Evolutionary conservation across 176 grass and related monocot genomes (phyloP).

Genomic region (Carex littledalei): DNA sequence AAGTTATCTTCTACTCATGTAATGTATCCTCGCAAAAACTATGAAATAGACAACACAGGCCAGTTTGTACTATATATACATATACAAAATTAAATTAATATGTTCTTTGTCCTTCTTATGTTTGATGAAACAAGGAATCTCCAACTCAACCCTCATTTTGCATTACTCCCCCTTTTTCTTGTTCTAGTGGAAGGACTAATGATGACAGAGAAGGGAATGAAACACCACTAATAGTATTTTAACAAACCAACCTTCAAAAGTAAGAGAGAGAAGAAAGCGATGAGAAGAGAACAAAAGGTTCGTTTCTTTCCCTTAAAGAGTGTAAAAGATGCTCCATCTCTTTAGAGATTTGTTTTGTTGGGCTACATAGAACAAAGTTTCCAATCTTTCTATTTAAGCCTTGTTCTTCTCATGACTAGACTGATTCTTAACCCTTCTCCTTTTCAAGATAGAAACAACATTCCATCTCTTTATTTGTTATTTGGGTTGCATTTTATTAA

Average conservation of each 20-base stretch:
- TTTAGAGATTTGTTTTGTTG: conserved; percentile 25
- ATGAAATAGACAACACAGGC: background rate
- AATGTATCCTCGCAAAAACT: background rate
- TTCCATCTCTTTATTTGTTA: background rate
- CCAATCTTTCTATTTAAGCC: conserved; percentile 34
- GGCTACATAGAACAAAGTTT: conserved; percentile 59
- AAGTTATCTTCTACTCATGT: background rate
- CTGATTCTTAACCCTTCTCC: conserved; percentile 22
- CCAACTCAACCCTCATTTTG: conserved; percentile 14
- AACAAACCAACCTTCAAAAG: conserved; percentile 15
- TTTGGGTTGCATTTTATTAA: background rate
- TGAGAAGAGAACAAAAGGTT: conserved; percentile 24
- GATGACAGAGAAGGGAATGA: conserved; percentile 39
- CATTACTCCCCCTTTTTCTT: conserved; percentile 27
- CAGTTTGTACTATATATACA: background rate
- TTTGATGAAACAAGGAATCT: conserved; percentile 42
- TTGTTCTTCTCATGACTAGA: conserved; percentile 4
- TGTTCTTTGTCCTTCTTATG: background rate
- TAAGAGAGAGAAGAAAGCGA: conserved; percentile 20
- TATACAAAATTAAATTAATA: background rate
- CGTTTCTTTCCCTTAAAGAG: conserved; percentile 25
- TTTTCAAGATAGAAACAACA: conserved; percentile 25
- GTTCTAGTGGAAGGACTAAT: conserved; percentile 49
- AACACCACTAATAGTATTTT: conserved; percentile 34
- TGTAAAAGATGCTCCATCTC: conserved; percentile 30